Conservation (phyloP, 2,329 filamentous ascomycete genomes). For the Parasarocladium wereldwijsianum region DNA sequence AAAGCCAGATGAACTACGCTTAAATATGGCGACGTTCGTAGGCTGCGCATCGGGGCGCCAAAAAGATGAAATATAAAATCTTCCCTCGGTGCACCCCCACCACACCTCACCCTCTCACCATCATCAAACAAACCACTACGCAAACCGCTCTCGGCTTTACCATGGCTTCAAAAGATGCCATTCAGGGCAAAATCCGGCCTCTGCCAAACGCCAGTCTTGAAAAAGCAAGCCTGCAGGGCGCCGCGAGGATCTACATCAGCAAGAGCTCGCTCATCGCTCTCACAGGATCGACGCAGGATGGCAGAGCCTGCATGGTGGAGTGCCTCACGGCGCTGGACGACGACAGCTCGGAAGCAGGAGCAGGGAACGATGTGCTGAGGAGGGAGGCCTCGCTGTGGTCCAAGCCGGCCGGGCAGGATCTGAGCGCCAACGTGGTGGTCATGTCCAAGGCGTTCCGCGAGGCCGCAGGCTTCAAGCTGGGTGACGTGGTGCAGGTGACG, state of each 20-base stretch:
- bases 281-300: constrained; percentile 26
- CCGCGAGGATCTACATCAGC: constrained; percentile 31
- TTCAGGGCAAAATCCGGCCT: constrained; percentile 26
- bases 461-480: constrained; percentile 56
- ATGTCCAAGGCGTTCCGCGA: constrained; percentile 62
- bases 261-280: constrained; percentile 30
- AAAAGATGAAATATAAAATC: too few species aligned
- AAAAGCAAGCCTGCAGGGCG: constrained; percentile 25
- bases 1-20: too few species aligned
- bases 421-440: constrained; percentile 54
- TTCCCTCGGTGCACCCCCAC: too few species aligned
- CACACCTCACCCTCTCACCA: too few species aligned
- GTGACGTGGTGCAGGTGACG: constrained; percentile 46
- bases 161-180: constrained; percentile 18
- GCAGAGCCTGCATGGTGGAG: constrained; percentile 26
- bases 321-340: constrained; percentile 12
- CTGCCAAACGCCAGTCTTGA: constrained; percentile 25
- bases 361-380: constrained; percentile 9
- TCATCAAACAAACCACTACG: too few species aligned
- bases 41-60: too few species aligned
- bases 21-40: too few species aligned
- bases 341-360: not conserved
- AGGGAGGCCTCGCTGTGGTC: constrained; percentile 36
- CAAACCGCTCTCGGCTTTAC: too few species aligned
- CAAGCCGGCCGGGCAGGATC: constrained; percentile 36